Evolutionary conservation across 805 yeast species (phyloP), one percentile per base, ranked within the genome.

Genomic region (Myxozyma udenii): DNA sequence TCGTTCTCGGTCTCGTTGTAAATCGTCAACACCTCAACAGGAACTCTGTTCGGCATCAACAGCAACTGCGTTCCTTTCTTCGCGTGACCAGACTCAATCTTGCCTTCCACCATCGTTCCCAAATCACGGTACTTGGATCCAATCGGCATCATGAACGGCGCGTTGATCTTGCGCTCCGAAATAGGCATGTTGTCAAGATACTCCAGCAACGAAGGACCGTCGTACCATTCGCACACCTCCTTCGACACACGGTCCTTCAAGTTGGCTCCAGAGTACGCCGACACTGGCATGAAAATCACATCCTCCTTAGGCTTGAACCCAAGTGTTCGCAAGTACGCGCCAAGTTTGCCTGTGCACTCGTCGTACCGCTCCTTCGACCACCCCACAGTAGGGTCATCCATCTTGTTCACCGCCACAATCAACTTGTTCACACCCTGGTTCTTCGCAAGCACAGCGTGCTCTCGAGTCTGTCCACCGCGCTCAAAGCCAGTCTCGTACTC

Each of bases 401-500:
- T 91, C 80, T 93, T 93, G 77, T 93, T 93, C 62, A 91, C 89
- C 48, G 86, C 97, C 53, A 91, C 96, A 59, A 93, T 77, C 70
- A 91, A 79, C 70, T 84, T 85, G 77, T 91, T 88, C 57, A 91
- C 96, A 74, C 98, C 98, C 74, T 91, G 98, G 46, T 97, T 93
- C 78, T 91, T 93, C 57, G 98, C 98, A 68, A 91, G 78, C 55
- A 91, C 76, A 11, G 98, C 98, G 68, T 91, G 98, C 78, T 90
- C 98, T 75, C 97, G 84, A 33, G 98, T 90, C 76, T 91, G 98
- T 62, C 98, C 98, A 66, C 98, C 98, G 71, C 89, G 87, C 76
- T 91, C 98, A 67, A 91, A 91, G 57, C 98, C 98, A 49, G 98
- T 93, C 76, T 93, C 99, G 73, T 93, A 93, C 72, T 93, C 99